Base-by-base conservation (phyloP, 129 eudicot species). In the Artemisia tridentata region DNA sequence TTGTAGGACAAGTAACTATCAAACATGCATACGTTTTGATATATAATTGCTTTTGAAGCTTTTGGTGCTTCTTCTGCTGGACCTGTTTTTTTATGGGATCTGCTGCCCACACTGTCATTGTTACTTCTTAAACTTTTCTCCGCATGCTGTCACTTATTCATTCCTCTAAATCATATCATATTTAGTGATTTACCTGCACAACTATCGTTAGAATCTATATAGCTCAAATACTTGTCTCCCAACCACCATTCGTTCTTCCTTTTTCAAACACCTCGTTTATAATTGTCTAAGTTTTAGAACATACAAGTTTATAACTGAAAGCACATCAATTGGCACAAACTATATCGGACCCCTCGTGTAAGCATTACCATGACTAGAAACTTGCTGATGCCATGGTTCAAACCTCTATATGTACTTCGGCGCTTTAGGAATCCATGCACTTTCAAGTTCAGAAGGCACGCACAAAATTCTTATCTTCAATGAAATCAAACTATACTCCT, bases 81-180 rank as follows among this genome's bases (percentile, higher is more conserved):
- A 50, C 63, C 20, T 51, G 13, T 53, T 71, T 73, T 79, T 80
- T 83, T 76, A 72, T 83, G 77, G 87, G 87, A 83, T 83, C 87
- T 83, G 87, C 77, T 72, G 87, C 84, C 65, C 63, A 69, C 63
- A 31, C 52, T 53, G 63, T 54, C 73, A 69, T 68, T 68, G 73
- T 68, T 59, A 15, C 67, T 14, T 62, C 67, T 14, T 62, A 29
- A 29, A 62, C 31, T 47, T 62, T 62, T 62, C 47, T 31, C 67
- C 4, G 6, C 34, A 29, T 23, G 74, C 63, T 75, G 62, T 64
- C 57, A 65, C 72, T 57, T 13, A 65, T 71, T 68, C 81, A 59
- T 20, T 69, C 64, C 19, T 69, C 64, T 16, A 4, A 0, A 29
- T 29, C 34, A 29, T 29, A 29, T 27, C 68, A 27, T 27, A 7